phyloP scores from a whole-genome alignment of 2,329 filamentous ascomycete genomes.

The Lachnellula subtilissima region DNA sequence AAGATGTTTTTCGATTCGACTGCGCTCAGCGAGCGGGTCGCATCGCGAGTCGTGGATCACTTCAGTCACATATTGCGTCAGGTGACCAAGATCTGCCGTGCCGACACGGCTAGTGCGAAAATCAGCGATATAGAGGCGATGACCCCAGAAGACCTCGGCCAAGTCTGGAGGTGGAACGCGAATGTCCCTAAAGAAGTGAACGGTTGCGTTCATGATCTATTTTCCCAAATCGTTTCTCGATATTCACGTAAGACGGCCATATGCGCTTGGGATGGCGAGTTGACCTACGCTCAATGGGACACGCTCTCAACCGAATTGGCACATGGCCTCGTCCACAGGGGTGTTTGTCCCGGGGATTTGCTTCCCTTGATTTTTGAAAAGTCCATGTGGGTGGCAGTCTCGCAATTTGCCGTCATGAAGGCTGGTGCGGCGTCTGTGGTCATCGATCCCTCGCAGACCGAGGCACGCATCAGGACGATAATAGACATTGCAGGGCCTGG shows the following conservation, averaged over 20 bases:
- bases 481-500: not conserved
- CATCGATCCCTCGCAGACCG: conserved; percentile 27
- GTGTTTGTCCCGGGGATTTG: conserved; percentile 11
- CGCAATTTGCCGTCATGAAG: conserved; percentile 22
- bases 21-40: too few species aligned
- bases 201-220: conserved; percentile 15
- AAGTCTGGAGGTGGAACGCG: conserved; percentile 12
- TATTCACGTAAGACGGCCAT: conserved; percentile 13
- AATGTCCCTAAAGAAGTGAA: not conserved
- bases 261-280: conserved; percentile 20
- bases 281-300: conserved; percentile 22
- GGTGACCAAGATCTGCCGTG: too few species aligned
- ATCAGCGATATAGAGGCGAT: not conserved
- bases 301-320: conserved; percentile 14
- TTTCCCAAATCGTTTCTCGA: not conserved
- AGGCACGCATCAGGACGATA: conserved; percentile 13
- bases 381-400: conserved; percentile 21
- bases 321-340: conserved; percentile 7
- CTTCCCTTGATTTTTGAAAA: conserved; percentile 27
- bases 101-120: too few species aligned
- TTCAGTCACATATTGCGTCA: too few species aligned
- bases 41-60: too few species aligned
- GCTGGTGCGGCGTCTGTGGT: conserved; percentile 25
- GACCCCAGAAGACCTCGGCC: not conserved
- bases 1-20: too few species aligned